phyloP scores from a whole-genome alignment of 257 asterid genomes.

The Oldenlandia corymbosa region DNA sequence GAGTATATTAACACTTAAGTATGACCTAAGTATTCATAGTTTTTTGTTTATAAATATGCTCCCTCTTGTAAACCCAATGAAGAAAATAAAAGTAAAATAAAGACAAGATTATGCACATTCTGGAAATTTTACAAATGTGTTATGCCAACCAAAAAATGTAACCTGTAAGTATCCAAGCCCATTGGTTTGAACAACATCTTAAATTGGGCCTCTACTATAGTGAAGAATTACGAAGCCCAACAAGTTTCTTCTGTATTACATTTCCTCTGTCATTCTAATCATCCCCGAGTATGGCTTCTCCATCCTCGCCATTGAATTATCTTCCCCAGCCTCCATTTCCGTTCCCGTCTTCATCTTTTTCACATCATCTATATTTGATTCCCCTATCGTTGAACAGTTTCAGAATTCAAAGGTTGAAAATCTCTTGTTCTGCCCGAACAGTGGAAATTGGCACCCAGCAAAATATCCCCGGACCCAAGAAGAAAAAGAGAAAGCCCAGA shows the following conservation, averaged over 20 bases:
- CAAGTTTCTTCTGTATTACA: not conserved
- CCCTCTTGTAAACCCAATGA: no score
- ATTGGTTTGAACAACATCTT: not conserved
- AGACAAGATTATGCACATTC: no score
- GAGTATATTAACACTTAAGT: no score
- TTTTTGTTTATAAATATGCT: no score
- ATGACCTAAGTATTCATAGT: no score
- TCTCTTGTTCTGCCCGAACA: constrained; percentile 41
- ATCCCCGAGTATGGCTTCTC: constrained; percentile 36
- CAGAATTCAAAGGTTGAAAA: constrained; percentile 27
- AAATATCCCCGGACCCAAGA: constrained; percentile 19
- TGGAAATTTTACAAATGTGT: no score
- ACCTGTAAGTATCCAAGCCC: not conserved
- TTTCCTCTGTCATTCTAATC: not conserved
- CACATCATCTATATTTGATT: constrained; percentile 19
- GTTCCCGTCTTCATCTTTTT: constrained; percentile 15
- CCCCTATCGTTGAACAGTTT: constrained; percentile 17
- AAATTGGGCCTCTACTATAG: not conserved
- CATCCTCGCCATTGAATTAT: constrained; percentile 32
- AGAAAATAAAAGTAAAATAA: no score
- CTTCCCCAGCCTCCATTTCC: constrained; percentile 23
- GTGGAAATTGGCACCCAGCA: constrained; percentile 29
- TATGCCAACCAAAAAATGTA: no score
- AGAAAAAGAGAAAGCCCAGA: constrained; percentile 68
- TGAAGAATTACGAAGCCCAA: not conserved